Evolutionary conservation across 2,329 filamentous ascomycete species (phyloP).

Genomic region (Alternaria conjuncta): DNA sequence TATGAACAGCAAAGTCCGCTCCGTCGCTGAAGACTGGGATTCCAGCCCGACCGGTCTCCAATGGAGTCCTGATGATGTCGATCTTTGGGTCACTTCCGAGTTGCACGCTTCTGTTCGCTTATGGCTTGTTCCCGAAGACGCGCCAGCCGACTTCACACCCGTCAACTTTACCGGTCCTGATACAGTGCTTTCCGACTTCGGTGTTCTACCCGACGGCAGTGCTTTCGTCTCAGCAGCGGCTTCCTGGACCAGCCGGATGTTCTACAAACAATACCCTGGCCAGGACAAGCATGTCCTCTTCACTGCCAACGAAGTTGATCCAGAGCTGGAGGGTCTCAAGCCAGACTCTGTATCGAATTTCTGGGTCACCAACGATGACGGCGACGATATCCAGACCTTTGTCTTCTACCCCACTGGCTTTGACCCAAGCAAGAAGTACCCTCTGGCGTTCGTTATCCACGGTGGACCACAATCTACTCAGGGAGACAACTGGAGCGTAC

Average conservation of each 20-base stretch:
- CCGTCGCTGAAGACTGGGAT: slow-evolving; percentile 45
- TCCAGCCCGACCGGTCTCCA: slow-evolving; percentile 35
- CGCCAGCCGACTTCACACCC: slow-evolving; percentile 56
- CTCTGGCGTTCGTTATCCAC: slow-evolving; percentile 79
- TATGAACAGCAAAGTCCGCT: slow-evolving; percentile 29
- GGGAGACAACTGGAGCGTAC: slow-evolving; percentile 75
- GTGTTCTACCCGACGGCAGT: slow-evolving; percentile 64
- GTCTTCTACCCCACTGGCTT: slow-evolving; percentile 70
- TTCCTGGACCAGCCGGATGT: slow-evolving; percentile 43
- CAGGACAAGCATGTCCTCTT: slow-evolving; percentile 51
- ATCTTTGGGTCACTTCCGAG: slow-evolving; percentile 44
- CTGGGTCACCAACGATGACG: slow-evolving; percentile 70
- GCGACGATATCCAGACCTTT: slow-evolving; percentile 66
- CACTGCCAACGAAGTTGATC: slow-evolving; percentile 70
- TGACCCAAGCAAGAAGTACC: slow-evolving; percentile 74
- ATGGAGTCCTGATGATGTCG: slow-evolving; percentile 40
- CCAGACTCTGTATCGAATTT: slow-evolving; percentile 69
- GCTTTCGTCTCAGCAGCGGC: slow-evolving; percentile 50
- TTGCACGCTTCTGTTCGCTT: slow-evolving; percentile 51
- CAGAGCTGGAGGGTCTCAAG: slow-evolving; percentile 69
- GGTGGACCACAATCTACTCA: slow-evolving; percentile 81
- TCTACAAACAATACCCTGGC: slow-evolving; percentile 37
- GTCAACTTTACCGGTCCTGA: slow-evolving; percentile 54
- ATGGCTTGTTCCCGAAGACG: slow-evolving; percentile 66
- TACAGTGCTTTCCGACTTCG: slow-evolving; percentile 50